Conservation (phyloP, 2,329 filamentous ascomycete species). For the Chaetomium olivaceum region DNA sequence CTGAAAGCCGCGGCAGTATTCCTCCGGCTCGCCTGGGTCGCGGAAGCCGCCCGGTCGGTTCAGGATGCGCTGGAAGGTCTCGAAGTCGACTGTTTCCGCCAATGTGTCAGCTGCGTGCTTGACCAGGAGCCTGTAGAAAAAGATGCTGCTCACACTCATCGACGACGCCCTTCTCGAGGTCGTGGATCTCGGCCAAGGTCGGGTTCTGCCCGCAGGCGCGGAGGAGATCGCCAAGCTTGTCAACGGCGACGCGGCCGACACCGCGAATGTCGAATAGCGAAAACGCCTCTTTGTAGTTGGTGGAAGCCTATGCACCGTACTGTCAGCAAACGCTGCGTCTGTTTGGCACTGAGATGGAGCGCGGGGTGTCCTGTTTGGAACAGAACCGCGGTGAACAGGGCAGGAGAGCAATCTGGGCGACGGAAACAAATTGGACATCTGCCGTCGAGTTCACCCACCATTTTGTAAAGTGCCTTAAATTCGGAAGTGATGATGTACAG, state of each 20-base stretch:
- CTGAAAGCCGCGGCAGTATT: slow-evolving; percentile 98
- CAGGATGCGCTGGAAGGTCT: slow-evolving; percentile 93
- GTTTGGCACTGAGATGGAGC: neutral
- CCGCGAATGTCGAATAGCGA: slow-evolving; percentile 99
- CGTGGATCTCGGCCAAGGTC: slow-evolving; percentile 86
- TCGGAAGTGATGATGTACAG: neutral
- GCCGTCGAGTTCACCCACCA: slow-evolving; percentile 12
- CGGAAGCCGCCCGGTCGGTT: slow-evolving; percentile 98
- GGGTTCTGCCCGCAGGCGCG: slow-evolving; percentile 98
- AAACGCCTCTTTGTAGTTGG: slow-evolving; percentile 99
- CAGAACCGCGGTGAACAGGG: neutral
- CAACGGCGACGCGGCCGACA: slow-evolving; percentile 84
- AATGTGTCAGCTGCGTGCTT: slow-evolving; percentile 14
- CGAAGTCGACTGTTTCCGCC: slow-evolving; percentile 80
- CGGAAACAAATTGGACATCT: neutral
- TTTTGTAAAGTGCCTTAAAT: slow-evolving; percentile 4
- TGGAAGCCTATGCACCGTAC: slow-evolving; percentile 65
- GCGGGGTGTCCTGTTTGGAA: neutral
- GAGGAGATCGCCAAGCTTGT: slow-evolving; percentile 87
- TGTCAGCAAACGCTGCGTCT: slow-evolving; percentile 53
- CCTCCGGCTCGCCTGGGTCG: slow-evolving; percentile 94
- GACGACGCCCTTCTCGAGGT: slow-evolving; percentile 87
- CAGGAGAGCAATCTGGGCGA: neutral
- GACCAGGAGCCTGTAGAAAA: neutral
- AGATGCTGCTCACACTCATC: slow-evolving; percentile 74